Base-by-base conservation (phyloP, 257 asterid genomes). In the Salvia splendens region DNA sequence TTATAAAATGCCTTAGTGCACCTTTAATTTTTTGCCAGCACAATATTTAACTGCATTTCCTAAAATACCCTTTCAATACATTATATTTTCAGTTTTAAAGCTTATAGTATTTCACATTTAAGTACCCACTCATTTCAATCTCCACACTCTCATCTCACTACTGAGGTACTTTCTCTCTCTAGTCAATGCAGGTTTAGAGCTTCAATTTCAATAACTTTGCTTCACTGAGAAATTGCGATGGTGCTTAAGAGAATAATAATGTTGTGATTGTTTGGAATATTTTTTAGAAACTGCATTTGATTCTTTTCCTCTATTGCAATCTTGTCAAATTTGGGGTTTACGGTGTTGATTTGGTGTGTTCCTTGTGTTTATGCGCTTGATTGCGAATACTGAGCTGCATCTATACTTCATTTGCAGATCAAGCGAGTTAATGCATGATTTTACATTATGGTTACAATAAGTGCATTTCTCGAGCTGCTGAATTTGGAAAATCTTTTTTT, bases 331-430 rank as follows among this genome's bases (percentile, higher is more conserved):
- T 64, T 50, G 64, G 30, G 71, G 45, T 47, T 14, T 65, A 3
- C 20, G 5, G 10, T 51, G 67, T 60, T 74, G 65, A 30, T 64
- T 72, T 64, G 57, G 45, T 60, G 64, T 50, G 17, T 40, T 38
- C 36, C 10, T 12, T 45, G n/a, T 11, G 32, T 66, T 53, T 73
- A 15, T 69, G 36, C 46, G 43, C 56, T 66, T 12, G 28, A 38
- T 46, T 57, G 12, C 30, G 58, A 17, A 5, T 14, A 15, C 7
- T 54, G 69, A 41, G 73, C 60, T 69, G 10, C 60, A 63, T 12
- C 49, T 61, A 12, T 20, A 4, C 65, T 48, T 54, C 8, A 28
- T 67, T 60, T 60, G 79, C 55, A 68, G 81, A 81, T 81, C 80
- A 74, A 20, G 74, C 64, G 71, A 12, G 72, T 68, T 56, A n/a